These are phyloP conservation scores for Thoreauomyces humboldtii DNA, from an alignment of 192 early-diverging fungal species.

Conservation along the genomic window DNA sequence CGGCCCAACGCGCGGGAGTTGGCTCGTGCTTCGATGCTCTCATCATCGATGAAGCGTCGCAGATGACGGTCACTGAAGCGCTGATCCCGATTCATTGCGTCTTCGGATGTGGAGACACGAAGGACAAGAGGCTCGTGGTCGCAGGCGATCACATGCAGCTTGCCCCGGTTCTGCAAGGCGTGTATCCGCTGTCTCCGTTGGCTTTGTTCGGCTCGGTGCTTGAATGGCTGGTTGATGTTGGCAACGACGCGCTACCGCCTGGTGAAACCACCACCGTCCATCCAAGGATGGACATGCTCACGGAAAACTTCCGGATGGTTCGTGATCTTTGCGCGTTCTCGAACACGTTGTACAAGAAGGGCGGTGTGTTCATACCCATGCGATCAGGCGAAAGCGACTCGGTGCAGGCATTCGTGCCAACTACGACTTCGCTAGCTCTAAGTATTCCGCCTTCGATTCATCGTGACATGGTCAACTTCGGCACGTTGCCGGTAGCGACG, in stretches of 20 bases:
- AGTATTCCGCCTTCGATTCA: too few relatives aligned
- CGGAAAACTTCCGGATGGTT: conserved; percentile 43
- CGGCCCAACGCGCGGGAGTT: neutral
- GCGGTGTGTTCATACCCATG: neutral
- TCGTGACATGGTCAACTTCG: too few relatives aligned
- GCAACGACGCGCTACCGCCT: too few relatives aligned
- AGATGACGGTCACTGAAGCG: conserved; percentile 31
- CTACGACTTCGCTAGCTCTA: too few relatives aligned
- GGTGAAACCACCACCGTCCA: neutral
- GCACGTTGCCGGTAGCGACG: too few relatives aligned
- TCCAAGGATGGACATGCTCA: conserved; percentile 27
- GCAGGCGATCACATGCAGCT: conserved; percentile 38
- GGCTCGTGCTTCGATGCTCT: conserved; percentile 20
- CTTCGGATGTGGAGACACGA: neutral
- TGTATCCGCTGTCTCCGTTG: conserved; percentile 12
- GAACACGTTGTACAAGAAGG: conserved; percentile 20
- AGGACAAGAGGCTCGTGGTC: conserved; percentile 27
- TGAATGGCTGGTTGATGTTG: conserved; percentile 24
- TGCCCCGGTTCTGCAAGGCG: conserved; percentile 29
- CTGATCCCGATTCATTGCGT: conserved; percentile 28
- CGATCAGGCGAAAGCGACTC: neutral
- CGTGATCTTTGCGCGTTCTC: conserved; percentile 25
- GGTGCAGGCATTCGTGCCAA: too few relatives aligned
- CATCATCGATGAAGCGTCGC: conserved; percentile 39
- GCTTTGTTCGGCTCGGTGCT: conserved; percentile 36